Conservation (phyloP, 2,329 filamentous ascomycete genomes). For the Alternaria triticimaculans region DNA sequence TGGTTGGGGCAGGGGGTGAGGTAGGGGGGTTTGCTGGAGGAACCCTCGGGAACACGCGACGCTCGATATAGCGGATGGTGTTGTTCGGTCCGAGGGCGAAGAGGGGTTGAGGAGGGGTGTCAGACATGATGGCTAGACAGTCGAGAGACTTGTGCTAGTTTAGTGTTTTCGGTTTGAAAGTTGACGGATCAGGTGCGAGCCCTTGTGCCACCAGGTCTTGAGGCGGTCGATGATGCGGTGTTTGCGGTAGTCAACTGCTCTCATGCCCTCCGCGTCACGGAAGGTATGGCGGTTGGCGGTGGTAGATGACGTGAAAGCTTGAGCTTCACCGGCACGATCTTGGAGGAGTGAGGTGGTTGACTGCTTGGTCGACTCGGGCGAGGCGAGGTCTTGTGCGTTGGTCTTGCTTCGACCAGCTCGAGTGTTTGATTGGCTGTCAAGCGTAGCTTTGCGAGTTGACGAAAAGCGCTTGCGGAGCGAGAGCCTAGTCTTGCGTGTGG, state of each 20-base stretch:
- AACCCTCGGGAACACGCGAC: neutral
- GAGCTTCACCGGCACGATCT: conserved; percentile 24
- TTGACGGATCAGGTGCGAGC: conserved; percentile 23
- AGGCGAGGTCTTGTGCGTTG: conserved; percentile 19
- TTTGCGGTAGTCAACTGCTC: conserved; percentile 25
- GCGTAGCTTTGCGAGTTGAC: conserved; percentile 22
- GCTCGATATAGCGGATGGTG: neutral
- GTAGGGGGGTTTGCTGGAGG: neutral
- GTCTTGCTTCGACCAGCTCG: conserved; percentile 20
- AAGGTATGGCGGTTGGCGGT: conserved; percentile 32
- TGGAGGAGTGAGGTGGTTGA: conserved; percentile 24
- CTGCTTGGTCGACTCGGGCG: conserved; percentile 17
- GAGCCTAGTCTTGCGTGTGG: conserved; percentile 31
- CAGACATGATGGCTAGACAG: neutral
- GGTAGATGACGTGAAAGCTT: conserved; percentile 22
- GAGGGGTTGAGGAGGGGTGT: neutral
- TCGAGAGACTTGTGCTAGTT: neutral
- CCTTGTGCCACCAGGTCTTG: conserved; percentile 33
- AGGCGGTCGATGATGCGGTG: conserved; percentile 26
- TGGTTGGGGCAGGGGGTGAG: neutral
- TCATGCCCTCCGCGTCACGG: conserved; percentile 35
- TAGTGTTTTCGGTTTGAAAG: conserved; percentile 13
- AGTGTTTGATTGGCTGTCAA: conserved; percentile 8
- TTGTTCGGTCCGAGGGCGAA: neutral
- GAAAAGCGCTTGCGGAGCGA: conserved; percentile 33